Base-by-base conservation (phyloP, 2,329 filamentous ascomycete genomes). In the Xylaria sp. region DNA sequence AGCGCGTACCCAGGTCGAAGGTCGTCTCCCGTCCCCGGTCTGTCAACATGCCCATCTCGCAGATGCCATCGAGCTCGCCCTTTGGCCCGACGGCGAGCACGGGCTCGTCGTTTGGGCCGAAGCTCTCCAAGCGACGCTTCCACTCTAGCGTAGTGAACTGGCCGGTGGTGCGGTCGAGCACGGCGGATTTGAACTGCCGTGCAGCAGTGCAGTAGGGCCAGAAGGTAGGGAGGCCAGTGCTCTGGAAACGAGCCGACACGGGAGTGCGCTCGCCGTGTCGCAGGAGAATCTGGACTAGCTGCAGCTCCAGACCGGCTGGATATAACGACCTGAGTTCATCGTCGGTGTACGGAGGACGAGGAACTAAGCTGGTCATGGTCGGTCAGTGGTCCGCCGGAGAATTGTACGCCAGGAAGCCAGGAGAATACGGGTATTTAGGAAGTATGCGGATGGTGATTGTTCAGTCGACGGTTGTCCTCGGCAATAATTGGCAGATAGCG, bases 201-300 rank as follows among this genome's bases (percentile, higher is more conserved):
- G 92, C 92, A 65, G 91, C 89, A 73, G 88, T 88, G 82, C 96
- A 99, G 82, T 98, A 98, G 1, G 96, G 94, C 96, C 96, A 99
- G 81, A 90, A 90, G 59, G 86, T 78, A 52, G 82, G 79, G n/a
- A 91, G 85, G 12, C 89, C 89, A 57, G 88, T 88, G 82, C 95
- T 96, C 78, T 92, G 88, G 80, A 99, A 98, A 48, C 96, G 91
- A n/a, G 92, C 87, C 67, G 90, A 92, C 34, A 98, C 92, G 34
- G 95, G 95, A 8, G 91, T 95, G 67, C 95, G 91, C 83, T 91
- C 89, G 82, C 92, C 92, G 81, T 94, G 92, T 67, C 92, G 90
- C 76, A 94, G 87, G 71, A 94, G 88, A 75, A 98, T 87, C 83
- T 99, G 96, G 59, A 98, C 96, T 69, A 96, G 89, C 79, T 96